Base-by-base conservation (phyloP, 805 yeast genomes). In the Monosporozyma aerobia region DNA sequence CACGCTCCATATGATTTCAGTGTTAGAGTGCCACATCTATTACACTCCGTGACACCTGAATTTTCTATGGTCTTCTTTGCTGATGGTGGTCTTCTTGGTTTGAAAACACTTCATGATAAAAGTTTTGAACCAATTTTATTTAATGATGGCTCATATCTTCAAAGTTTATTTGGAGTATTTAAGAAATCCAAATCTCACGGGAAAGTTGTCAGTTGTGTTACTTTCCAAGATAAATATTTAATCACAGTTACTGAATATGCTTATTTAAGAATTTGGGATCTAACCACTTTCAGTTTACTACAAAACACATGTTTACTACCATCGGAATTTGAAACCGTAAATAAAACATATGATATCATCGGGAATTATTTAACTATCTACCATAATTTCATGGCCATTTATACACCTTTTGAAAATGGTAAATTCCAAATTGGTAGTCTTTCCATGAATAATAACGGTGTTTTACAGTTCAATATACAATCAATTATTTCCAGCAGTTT, bases 81-180 rank as follows among this genome's bases (percentile, higher is more conserved):
- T 45, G 95, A 90, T 68, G 97, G 97, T 27, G 88, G 90, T 1
- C 64, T 90, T 44, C 68, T 88, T 49, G 82, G 81, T 46, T 71
- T 85, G 53, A 61, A 61, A 30, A 67, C 63, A 56, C 32, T 51
- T 10, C 44, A 51, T 2, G 58, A 60, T 13, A 55, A 53, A 6
- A 56, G 59, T 16, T 64, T 71, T 44, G 78, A 70, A 53, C 79
- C 77, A 9, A 66, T 64, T 46, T 68, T 80, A 30, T 85, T 85
- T 64, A 77, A 75, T 53, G 90, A 83, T 69, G 59, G 74, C 59
- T 67, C 80, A 11, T 80, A 74, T 57, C 61, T 72, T 40, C 73
- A 65, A 56, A 67, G 66, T 57, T 57, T 68, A 44, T 68, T 71
- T 3, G 64, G 58, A 32, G 54, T 62, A n/a, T 63, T 66, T 14